Evolutionary conservation across 2,329 filamentous ascomycete species (phyloP).

Genomic region (Fusarium bulbicola): DNA sequence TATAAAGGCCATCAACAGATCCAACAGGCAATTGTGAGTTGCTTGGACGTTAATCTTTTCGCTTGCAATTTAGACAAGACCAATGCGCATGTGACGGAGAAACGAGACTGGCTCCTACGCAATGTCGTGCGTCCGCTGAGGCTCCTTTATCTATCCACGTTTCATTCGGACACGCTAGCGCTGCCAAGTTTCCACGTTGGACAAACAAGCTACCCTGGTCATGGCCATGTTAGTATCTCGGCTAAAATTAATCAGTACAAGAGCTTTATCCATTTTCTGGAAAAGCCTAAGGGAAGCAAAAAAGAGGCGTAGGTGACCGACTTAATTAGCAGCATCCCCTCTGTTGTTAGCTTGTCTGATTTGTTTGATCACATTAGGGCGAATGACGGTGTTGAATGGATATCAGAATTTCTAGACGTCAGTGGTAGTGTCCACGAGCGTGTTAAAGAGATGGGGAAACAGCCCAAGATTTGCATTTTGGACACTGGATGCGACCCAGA

Average conservation of each 20-base stretch:
- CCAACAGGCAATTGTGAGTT: too few relatives aligned
- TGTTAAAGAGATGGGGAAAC: accelerated
- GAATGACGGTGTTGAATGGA: accelerated
- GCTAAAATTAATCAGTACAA: accelerated
- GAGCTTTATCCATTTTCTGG: accelerated
- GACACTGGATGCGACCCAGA: background rate
- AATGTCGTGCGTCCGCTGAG: too few relatives aligned
- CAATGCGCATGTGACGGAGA: too few relatives aligned
- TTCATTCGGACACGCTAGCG: accelerated
- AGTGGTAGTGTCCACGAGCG: accelerated
- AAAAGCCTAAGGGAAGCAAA: accelerated
- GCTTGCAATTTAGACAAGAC: accelerated
- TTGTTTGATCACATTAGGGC: too few relatives aligned
- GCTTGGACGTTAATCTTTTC: too few relatives aligned
- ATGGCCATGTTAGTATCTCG: too few relatives aligned
- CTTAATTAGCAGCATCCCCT: too few relatives aligned
- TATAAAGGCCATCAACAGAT: too few relatives aligned
- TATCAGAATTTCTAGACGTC: background rate
- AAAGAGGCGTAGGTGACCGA: accelerated
- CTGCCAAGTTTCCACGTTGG: accelerated
- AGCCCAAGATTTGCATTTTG: background rate
- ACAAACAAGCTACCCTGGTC: too few relatives aligned
- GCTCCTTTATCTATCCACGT: too few relatives aligned
- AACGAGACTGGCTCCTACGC: too few relatives aligned
- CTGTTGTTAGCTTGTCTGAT: too few relatives aligned